phyloP scores from a whole-genome alignment of 495 filamentous ascomycete species.

The Annulohypoxylon moriforme region DNA sequence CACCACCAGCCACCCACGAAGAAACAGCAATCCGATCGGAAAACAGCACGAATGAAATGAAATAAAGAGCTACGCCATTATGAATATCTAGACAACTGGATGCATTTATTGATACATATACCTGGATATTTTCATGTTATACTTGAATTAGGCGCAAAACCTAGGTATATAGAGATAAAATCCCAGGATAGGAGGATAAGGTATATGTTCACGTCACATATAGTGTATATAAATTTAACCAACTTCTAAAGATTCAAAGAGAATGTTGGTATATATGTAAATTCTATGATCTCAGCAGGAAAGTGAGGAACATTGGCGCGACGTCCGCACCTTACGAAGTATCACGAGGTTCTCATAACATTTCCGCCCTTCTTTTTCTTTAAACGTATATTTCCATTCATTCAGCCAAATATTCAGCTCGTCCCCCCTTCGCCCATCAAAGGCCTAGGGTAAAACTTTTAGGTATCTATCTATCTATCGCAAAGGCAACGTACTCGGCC shows the following conservation, averaged over 20 bases:
- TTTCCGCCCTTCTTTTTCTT: neutral
- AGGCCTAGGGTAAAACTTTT: neutral
- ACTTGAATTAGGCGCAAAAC: neutral
- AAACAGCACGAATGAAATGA: constrained; percentile 2
- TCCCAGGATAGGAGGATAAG: neutral
- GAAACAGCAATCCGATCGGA: neutral
- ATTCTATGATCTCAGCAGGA: neutral
- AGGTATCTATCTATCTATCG: constrained; percentile 12
- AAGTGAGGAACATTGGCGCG: no score
- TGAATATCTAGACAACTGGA: neutral
- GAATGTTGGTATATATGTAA: neutral
- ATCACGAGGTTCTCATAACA: no score
- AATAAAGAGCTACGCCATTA: neutral
- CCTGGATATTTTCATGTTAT: neutral
- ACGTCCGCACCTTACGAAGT: no score
- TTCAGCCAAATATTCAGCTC: neutral
- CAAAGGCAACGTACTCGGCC: constrained; percentile 26
- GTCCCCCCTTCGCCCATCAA: no score
- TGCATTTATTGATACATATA: neutral
- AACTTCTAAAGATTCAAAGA: neutral
- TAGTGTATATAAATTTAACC: neutral
- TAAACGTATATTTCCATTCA: constrained; percentile 1
- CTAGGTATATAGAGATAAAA: neutral
- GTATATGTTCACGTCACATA: neutral
- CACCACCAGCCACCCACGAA: neutral